Base-by-base conservation (phyloP, 2,329 filamentous ascomycete genomes). In the Akanthomyces muscarius region DNA sequence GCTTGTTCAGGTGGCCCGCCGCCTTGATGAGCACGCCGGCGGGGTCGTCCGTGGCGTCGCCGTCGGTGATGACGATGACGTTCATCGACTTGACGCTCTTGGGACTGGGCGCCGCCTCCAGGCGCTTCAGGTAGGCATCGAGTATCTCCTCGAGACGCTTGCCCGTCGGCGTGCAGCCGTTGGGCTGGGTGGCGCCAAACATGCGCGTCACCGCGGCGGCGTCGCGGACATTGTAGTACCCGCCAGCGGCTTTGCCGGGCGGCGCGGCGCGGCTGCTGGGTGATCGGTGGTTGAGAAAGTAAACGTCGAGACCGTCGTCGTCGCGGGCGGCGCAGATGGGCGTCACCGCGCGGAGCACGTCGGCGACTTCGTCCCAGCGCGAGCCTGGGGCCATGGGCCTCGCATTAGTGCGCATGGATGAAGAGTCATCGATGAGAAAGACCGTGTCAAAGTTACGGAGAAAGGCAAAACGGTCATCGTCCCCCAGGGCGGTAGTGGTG, bases 11-110 rank as follows among this genome's bases (percentile, higher is more conserved):
- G 70, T 85, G 87, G 73, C 82, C 82, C 0, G 92, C 94, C 0
- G 85, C 80, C 4, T 76, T 74, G 47, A 91, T 78, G 54, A 98
- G 86, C 30, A 87, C 81, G 8, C 80, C 81, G 73, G 93, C 89
- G 0, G 89, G 86, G 67, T 96, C 91, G 72, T 97, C 92, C 1
- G 82, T 87, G 1, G 95, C 87, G 47, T 81, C 86, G 6, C 95
- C 95, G 72, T 98, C 94, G 0, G 95, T 98, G 71, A 98, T 90
- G 66, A 96, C 88, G 69, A 98, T 97, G 73, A 98, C 83, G 71
- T 97, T 97, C 54, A 97, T 78, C 1, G 92, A 92, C 71, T 92
- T 93, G 25, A 89, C 80, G 6, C 72, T 73, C 33, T 76, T 73
- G 64, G 16, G 76, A 74, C 3, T 6, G 28, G 81, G 76, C 0